Percentiles rank a stretch among this genome's conserved stretches.
phyloP scores from a whole-genome alignment of 2,329 filamentous ascomycete genomes.

The Colletotrichum echinochloae region DNA sequence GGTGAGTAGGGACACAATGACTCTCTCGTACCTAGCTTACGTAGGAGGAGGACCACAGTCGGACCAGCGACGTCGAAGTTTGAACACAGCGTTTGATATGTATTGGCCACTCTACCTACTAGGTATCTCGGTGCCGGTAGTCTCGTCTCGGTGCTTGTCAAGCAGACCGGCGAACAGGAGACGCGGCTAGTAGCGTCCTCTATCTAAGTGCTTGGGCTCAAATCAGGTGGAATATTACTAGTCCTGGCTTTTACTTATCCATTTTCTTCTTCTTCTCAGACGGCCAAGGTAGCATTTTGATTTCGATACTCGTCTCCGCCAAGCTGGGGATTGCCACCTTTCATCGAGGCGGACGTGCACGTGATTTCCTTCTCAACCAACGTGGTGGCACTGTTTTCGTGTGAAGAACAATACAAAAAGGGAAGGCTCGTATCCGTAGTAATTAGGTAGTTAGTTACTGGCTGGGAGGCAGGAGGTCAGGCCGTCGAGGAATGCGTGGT shows the following conservation, averaged over 20 bases:
- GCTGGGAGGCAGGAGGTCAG: neutral
- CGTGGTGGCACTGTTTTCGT: neutral
- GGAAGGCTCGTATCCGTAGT: too few species aligned
- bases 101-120: neutral
- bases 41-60: too few species aligned
- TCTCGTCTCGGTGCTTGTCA: neutral
- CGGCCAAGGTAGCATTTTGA: neutral
- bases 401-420: neutral
- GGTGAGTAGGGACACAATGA: too few species aligned
- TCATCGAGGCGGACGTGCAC: neutral
- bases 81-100: neutral
- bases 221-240: too few species aligned
- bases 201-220: too few species aligned
- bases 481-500: neutral
- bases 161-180: neutral
- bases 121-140: too few species aligned
- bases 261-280: neutral
- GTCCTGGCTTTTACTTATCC: neutral
- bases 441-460: too few species aligned
- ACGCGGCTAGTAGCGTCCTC: neutral
- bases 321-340: neutral
- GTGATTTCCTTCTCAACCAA: neutral
- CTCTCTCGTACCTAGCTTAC: too few species aligned
- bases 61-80: too few species aligned
- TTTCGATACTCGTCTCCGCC: neutral